Evolutionary conservation across 805 yeast genomes (phyloP).

Genomic region (Myxozyma sirexii): DNA sequence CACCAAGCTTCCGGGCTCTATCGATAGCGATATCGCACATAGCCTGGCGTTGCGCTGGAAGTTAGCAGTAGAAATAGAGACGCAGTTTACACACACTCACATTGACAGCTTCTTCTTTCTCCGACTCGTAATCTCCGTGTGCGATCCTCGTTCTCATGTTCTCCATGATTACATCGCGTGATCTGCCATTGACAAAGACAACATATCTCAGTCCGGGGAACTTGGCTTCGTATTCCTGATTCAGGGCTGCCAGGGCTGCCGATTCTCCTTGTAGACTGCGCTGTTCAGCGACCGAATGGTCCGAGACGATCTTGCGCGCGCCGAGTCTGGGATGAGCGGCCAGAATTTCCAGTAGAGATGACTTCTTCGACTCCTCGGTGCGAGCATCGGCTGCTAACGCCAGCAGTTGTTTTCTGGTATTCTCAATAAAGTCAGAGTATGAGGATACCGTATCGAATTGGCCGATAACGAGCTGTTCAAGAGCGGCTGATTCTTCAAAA

Average conservation of each 20-base stretch:
- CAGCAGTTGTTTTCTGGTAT: conserved; percentile 47
- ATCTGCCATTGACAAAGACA: conserved; percentile 84
- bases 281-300: conserved; percentile 74
- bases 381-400: conserved; percentile 38
- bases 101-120: conserved; percentile 67
- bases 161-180: conserved; percentile 63
- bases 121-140: conserved; percentile 56
- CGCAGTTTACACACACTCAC: conserved; percentile 27
- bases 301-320: conserved; percentile 54
- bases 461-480: conserved; percentile 44
- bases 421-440: conserved; percentile 51
- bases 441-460: conserved; percentile 36
- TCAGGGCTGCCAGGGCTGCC: conserved; percentile 53
- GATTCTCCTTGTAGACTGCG: conserved; percentile 56
- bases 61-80: background rate
- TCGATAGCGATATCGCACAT: conserved; percentile 92
- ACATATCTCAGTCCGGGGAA: conserved; percentile 81
- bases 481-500: conserved; percentile 67
- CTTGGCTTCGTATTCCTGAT: conserved; percentile 61
- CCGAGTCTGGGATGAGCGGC: conserved; percentile 93
- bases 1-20: conserved; percentile 58
- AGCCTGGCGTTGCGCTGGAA: conserved; percentile 48
- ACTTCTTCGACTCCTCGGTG: conserved; percentile 38
- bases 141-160: conserved; percentile 63
- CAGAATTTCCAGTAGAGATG: conserved; percentile 52